Conservation (phyloP, 306 rosid genomes). For the Castanospermum australe region DNA sequence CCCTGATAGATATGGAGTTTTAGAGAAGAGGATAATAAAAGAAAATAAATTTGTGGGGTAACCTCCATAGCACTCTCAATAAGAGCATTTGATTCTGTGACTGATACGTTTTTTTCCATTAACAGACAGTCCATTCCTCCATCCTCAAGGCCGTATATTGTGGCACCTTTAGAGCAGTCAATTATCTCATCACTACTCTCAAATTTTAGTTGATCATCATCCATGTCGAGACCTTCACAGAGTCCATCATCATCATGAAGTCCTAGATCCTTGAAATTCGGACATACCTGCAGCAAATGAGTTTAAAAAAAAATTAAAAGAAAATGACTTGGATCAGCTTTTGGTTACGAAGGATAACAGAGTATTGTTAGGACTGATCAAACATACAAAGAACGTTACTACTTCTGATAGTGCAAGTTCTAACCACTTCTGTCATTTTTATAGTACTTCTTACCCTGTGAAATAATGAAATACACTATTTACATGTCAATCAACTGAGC, state of each 20-base stretch:
- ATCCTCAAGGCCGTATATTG: constrained; percentile 50
- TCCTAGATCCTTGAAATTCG: constrained; percentile 47
- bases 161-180: constrained; percentile 45
- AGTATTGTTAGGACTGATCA: background rate
- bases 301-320: background rate
- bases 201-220: constrained; percentile 39
- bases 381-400: constrained; percentile 17
- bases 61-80: constrained; percentile 68
- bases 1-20: background rate
- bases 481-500: background rate
- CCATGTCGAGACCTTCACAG: constrained; percentile 56
- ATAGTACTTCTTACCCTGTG: constrained; percentile 19
- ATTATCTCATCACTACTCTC: constrained; percentile 52
- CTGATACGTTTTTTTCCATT: constrained; percentile 57
- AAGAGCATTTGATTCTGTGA: constrained; percentile 58
- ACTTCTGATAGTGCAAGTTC: background rate
- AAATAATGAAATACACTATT: background rate
- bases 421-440: background rate
- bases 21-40: background rate
- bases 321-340: background rate
- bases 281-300: constrained; percentile 44
- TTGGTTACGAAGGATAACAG: background rate
- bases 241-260: constrained; percentile 45
- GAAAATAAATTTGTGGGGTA: constrained; percentile 2
- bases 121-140: constrained; percentile 59